phyloP scores from a whole-genome alignment of 345 rosid genomes.

The Barbarea vulgaris region DNA sequence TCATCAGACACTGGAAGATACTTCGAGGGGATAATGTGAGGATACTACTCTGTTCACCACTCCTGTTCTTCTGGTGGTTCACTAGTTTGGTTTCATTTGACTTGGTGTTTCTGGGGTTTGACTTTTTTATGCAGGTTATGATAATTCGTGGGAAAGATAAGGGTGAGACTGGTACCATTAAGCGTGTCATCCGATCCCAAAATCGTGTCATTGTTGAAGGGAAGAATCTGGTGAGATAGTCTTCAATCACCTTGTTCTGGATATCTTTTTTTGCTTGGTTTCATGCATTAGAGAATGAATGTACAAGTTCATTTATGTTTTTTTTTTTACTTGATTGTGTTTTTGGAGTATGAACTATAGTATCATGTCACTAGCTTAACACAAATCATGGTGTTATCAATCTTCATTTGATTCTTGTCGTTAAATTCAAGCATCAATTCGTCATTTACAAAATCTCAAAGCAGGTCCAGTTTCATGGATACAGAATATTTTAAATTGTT shows the following conservation, averaged over 20 bases:
- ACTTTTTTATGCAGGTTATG: constrained; percentile 58
- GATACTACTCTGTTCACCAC: background rate
- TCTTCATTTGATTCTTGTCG: background rate
- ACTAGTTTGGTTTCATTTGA: constrained; percentile 4
- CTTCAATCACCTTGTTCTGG: background rate
- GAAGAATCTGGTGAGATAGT: constrained; percentile 69
- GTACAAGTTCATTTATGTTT: background rate
- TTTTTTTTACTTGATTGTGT: background rate
- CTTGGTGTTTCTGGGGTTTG: background rate
- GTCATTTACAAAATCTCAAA: background rate
- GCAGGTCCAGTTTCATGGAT: background rate
- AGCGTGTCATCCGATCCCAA: constrained; percentile 83
- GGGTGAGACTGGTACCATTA: constrained; percentile 74
- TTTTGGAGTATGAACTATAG: background rate
- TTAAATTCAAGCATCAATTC: background rate
- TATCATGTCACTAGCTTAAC: background rate
- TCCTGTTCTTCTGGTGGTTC: constrained; percentile 4
- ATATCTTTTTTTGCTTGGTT: background rate
- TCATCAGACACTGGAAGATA: constrained; percentile 94
- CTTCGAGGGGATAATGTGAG: constrained; percentile 94
- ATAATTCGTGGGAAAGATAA: constrained; percentile 85
- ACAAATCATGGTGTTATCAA: background rate
- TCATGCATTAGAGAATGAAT: background rate
- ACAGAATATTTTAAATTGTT: background rate
- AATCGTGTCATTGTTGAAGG: constrained; percentile 90